A percentile compares a stretch with the other conserved stretches of the same genome.
Evolutionary conservation across 345 rosid species (phyloP).

Genomic region (Schrenkiella parvula): DNA sequence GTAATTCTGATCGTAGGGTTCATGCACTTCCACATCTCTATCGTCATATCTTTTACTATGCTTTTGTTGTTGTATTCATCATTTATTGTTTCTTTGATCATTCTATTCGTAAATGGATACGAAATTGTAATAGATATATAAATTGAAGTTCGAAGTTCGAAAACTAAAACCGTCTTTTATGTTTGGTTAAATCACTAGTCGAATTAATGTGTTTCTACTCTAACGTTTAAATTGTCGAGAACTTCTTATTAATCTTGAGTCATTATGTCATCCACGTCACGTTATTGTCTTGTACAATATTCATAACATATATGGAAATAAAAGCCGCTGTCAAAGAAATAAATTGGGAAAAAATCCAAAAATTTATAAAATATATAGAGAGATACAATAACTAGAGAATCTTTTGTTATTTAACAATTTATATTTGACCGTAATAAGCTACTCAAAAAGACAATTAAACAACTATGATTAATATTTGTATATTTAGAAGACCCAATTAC

Average conservation of each 20-base stretch:
- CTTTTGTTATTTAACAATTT: not conserved
- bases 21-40: not conserved
- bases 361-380: not conserved
- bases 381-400: not conserved
- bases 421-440: not conserved
- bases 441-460: not conserved
- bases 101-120: too few relatives aligned
- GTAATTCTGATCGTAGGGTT: not conserved
- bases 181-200: not conserved
- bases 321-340: not conserved
- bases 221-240: not conserved
- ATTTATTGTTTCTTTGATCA: too few relatives aligned
- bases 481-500: not conserved
- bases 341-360: not conserved
- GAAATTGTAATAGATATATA: too few relatives aligned
- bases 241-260: not conserved
- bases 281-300: constrained; percentile 3
- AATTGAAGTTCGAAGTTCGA: not conserved
- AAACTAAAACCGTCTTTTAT: not conserved
- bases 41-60: not conserved
- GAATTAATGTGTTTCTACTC: constrained; percentile 8
- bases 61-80: not conserved
- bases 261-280: constrained; percentile 7
- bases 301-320: not conserved
- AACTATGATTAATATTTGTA: not conserved